Evolutionary conservation across 352 stramenopile species (phyloP).

Genomic region (Thalassiosira exigua): DNA sequence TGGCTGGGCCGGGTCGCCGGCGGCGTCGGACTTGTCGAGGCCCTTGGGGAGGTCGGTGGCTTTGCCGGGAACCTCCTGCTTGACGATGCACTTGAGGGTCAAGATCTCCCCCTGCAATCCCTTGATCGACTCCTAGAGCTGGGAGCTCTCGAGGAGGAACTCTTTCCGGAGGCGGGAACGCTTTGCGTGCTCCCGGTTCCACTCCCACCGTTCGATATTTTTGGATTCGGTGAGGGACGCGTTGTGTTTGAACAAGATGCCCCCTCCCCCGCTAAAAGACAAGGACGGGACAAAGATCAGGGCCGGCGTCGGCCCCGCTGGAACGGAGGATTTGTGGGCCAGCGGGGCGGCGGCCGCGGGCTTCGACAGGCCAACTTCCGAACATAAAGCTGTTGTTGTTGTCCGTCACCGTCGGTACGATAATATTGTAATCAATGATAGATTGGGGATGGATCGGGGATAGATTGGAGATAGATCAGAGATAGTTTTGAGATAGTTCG

Average conservation of each 20-base stretch:
- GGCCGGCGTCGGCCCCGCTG: too few relatives aligned
- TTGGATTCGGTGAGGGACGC: slow-evolving; percentile 74
- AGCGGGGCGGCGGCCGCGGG: neutral
- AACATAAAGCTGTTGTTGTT: too few relatives aligned
- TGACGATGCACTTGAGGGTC: slow-evolving; percentile 82
- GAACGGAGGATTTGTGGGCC: slow-evolving; percentile 35
- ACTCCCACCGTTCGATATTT: slow-evolving; percentile 81
- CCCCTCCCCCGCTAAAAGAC: neutral
- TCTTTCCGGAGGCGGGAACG: slow-evolving; percentile 88
- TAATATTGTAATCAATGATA: too few relatives aligned
- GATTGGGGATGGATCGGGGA: too few relatives aligned
- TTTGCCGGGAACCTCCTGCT: slow-evolving; percentile 66
- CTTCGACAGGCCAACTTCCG: too few relatives aligned
- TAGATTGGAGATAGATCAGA: too few relatives aligned
- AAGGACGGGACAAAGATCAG: too few relatives aligned
- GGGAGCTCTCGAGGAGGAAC: slow-evolving; percentile 86
- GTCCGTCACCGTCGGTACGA: too few relatives aligned
- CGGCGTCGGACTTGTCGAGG: slow-evolving; percentile 47
- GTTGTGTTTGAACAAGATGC: slow-evolving; percentile 32
- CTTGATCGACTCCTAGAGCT: slow-evolving; percentile 86
- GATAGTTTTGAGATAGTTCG: too few relatives aligned
- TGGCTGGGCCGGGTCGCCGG: slow-evolving; percentile 30
- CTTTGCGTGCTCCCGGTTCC: slow-evolving; percentile 86
- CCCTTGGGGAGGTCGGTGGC: slow-evolving; percentile 69
- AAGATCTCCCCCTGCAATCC: slow-evolving; percentile 85